Evolutionary conservation across 768 basidiomycete genomes (phyloP), one percentile per base, ranked within the genome.

Genomic region (Crucibulum laeve): DNA sequence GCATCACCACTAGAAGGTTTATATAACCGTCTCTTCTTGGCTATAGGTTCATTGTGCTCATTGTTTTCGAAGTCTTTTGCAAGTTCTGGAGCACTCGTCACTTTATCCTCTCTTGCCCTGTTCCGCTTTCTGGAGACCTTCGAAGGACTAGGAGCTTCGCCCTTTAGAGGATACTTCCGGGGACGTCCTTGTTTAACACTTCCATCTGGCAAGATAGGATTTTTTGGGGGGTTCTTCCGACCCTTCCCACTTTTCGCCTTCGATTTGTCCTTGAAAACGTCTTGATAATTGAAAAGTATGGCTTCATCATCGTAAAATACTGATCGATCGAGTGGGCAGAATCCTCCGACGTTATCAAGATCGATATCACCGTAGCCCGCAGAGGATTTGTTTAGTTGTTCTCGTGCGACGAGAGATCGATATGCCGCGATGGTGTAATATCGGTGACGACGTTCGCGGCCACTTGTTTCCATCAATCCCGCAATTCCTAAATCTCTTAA

Each of bases 391-490:
- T 84, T 79, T 19, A 92, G 70, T 5, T 77, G 75, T 60, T 92
- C 87, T 35, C 71, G 68, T 2, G 69, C 64, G 38, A 91, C 74
- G 24, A 90, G 68, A 23, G 68, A 59, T 23, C 69, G 74, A 62
- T 88, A 95, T 23, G 82, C 78, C 1, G 76, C 72, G 34, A 85
- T 59, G 0, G 89, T 88, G 66, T 80, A 93, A 57, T 91, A 91
- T 49, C 91, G 76, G 58, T 91, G 80, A 18, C 91, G 84, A 22
- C 91, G 83, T 64, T 97, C 90, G 25, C 91, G 80, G 4, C 90
- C 90, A 49, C 75, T 72, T 1, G 80, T 89, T 63, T 96, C 94
- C 74, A 85, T 84, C 22, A 89, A 60, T 26, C 81, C 77, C 17
- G 76, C 74, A 39, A 90, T 76, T 21, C 80, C 74, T 30, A 88